A percentile compares a stretch with the other conserved stretches of the same genome.
phyloP scores from a whole-genome alignment of 2,329 filamentous ascomycete species.

The Talaromyces islandicus region DNA sequence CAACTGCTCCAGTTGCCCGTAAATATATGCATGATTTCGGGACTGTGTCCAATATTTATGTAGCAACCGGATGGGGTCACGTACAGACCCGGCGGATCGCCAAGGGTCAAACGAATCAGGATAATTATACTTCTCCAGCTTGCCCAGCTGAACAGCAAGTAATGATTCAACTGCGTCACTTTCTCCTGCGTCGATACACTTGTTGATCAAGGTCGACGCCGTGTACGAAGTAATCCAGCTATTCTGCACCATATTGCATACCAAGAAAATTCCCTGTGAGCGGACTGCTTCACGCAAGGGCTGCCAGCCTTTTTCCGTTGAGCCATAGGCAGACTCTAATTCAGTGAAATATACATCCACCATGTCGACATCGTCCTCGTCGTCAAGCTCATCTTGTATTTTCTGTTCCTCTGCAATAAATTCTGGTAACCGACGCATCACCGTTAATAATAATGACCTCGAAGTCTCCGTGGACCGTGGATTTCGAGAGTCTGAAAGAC shows the following conservation, averaged over 20 bases:
- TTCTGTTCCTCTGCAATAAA: conserved; percentile 35
- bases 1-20: conserved; percentile 29
- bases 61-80: conserved; percentile 26
- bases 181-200: conserved; percentile 24
- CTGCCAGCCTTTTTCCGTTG: conserved; percentile 29
- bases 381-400: conserved; percentile 25
- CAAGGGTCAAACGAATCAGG: conserved; percentile 22
- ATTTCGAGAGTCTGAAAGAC: conserved; percentile 5
- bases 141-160: conserved; percentile 26
- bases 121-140: conserved; percentile 21
- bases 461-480: conserved; percentile 16
- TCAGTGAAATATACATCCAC: conserved; percentile 38
- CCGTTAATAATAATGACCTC: conserved; percentile 34
- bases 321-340: conserved; percentile 33
- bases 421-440: conserved; percentile 28
- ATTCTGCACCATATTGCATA: conserved; percentile 31
- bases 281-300: conserved; percentile 37
- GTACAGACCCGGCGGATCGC: conserved; percentile 12
- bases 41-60: conserved; percentile 20
- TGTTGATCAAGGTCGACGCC: conserved; percentile 26
- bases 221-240: conserved; percentile 29
- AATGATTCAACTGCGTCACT: conserved; percentile 32
- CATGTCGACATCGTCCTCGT: conserved; percentile 32
- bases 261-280: conserved; percentile 32
- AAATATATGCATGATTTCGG: conserved; percentile 23